Base-by-base conservation (phyloP, 2,329 filamentous ascomycete genomes). In the Neophaeococcomyces aloes region DNA sequence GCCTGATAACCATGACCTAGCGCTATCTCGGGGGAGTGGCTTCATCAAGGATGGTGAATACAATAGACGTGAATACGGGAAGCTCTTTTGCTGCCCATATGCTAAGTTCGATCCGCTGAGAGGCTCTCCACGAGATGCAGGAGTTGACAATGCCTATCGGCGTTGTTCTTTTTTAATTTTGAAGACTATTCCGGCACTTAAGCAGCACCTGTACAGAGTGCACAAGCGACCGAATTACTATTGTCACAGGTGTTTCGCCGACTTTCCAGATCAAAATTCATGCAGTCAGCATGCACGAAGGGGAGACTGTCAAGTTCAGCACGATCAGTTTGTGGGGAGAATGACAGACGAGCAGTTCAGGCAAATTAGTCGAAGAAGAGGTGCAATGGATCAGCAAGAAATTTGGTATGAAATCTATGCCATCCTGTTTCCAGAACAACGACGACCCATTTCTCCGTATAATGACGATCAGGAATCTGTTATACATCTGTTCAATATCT, bases 81-180 rank as follows among this genome's bases (percentile, higher is more conserved):
- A 61, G 66, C 44, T 65, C 61, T 45, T 49, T 61, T 14, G 42
- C 62, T 29, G 54, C 63, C 18, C 66, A 63, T 45, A 35, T 61
- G 18, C 45, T 14, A 50, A 49, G 43, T 38, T 30, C 7, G 37
- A 52, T 32, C 44, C 48, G 4, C 7, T 37, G 15, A 38, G 38
- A 41, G 47, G 44, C 40, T 50, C 45, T n/a, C 38, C 45, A 21
- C 25, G 21, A 15, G 45, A 48, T 34, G 17, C 29, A 15, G 35
- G 11, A 10, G n/a, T n/a, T n/a, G 41, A 45, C 23, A 39, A 19
- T 15, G 19, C 15, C 5, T 50, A 48, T 44, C 45, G 46, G n/a
- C 32, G 34, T 29, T 50, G 48, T 34, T 23, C 32, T 11, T 43
- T 21, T 4, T 31, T 37, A 14, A 37, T 25, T 18, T 27, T 50